Conservation (phyloP, 768 basidiomycete genomes). For the Rhizopogon rudus region DNA sequence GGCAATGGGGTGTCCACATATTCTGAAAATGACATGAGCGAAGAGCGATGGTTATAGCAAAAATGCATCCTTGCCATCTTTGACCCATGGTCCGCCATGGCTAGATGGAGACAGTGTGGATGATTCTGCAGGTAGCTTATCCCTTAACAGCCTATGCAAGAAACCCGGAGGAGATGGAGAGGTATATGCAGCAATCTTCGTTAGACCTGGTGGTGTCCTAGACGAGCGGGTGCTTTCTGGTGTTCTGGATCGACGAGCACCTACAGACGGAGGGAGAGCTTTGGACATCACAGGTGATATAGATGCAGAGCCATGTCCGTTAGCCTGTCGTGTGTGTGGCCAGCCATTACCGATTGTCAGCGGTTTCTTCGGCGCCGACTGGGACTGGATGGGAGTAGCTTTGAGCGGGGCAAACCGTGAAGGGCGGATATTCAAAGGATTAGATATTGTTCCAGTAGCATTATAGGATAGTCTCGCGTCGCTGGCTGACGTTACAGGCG, state of each 20-base stretch:
- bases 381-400: slow-evolving; percentile 7
- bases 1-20: not conserved
- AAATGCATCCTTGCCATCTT: slow-evolving; percentile 18
- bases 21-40: not conserved
- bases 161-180: slow-evolving; percentile 32
- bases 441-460: slow-evolving; percentile 38
- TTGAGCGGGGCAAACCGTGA: slow-evolving; percentile 24
- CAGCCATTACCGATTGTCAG: slow-evolving; percentile 44
- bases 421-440: slow-evolving; percentile 53
- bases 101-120: slow-evolving; percentile 12
- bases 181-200: slow-evolving; percentile 25
- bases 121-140: slow-evolving; percentile 9
- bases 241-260: slow-evolving; percentile 14
- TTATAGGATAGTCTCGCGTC: slow-evolving; percentile 32
- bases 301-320: slow-evolving; percentile 16
- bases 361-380: slow-evolving; percentile 28
- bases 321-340: slow-evolving; percentile 30
- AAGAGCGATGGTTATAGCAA: not conserved
- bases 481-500: slow-evolving; percentile 22
- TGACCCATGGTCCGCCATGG: slow-evolving; percentile 21
- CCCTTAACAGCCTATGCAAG: slow-evolving; percentile 25
- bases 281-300: slow-evolving; percentile 1
- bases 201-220: slow-evolving; percentile 27
- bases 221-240: slow-evolving; percentile 30
- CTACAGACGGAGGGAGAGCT: slow-evolving; percentile 14